Conservation (phyloP, 495 filamentous ascomycete genomes). For the Chaetomium tenue region DNA sequence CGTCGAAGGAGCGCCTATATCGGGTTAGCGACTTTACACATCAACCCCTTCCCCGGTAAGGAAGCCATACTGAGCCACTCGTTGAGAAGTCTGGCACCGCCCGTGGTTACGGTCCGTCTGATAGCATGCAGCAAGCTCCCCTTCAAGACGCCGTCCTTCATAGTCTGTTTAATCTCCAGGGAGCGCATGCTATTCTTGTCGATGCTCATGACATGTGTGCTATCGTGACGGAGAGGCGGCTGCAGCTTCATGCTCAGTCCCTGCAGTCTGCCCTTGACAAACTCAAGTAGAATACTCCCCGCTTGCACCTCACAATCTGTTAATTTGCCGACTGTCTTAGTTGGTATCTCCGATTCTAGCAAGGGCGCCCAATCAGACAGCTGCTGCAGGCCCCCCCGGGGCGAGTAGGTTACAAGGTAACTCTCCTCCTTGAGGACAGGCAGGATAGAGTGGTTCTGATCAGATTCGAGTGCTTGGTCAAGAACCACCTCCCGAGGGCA, state of each 20-base stretch:
- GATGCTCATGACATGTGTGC: constrained; percentile 78
- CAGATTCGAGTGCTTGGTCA: constrained; percentile 57
- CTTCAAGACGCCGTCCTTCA: constrained; percentile 67
- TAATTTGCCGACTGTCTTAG: constrained; percentile 43
- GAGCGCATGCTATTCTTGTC: constrained; percentile 88
- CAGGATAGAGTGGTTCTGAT: constrained; percentile 43
- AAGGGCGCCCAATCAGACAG: constrained; percentile 70
- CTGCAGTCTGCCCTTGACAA: constrained; percentile 74
- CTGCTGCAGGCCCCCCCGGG: constrained; percentile 47
- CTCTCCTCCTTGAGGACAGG: constrained; percentile 55
- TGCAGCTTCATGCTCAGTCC: constrained; percentile 81
- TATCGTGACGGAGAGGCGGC: constrained; percentile 69
- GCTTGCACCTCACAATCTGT: constrained; percentile 59
- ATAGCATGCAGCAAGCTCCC: constrained; percentile 87
- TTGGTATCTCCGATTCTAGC: constrained; percentile 64
- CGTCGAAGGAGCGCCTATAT: constrained; percentile 72
- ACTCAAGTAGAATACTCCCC: constrained; percentile 73
- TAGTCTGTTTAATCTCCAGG: constrained; percentile 81
- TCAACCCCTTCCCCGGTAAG: not conserved
- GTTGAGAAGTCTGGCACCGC: constrained; percentile 77
- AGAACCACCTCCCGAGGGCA: constrained; percentile 83
- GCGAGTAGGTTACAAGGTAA: constrained; percentile 57
- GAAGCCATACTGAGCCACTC: constrained; percentile 68
- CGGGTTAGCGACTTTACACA: constrained; percentile 16
- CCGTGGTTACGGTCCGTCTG: constrained; percentile 85